Evolutionary conservation across 306 rosid species (phyloP).

Genomic region (Adenanthera pavonina): DNA sequence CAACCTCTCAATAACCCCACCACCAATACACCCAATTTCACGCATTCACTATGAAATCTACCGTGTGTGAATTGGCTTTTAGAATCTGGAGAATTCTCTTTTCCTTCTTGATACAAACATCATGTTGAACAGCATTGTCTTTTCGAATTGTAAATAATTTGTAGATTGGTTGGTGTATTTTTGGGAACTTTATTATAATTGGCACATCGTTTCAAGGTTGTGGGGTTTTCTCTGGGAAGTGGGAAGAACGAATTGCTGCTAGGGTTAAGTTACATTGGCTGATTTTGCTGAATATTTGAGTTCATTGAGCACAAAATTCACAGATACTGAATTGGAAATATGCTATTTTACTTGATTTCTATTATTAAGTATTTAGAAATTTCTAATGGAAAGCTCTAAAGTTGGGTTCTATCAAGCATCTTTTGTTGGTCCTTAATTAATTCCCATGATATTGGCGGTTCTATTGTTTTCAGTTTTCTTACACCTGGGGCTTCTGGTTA

Average conservation of each 20-base stretch:
- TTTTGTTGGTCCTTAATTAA: background rate
- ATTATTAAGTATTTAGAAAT: background rate
- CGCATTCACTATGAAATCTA: background rate
- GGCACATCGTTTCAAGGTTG: background rate
- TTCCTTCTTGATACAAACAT: slow-evolving; percentile 19
- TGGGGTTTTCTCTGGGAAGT: background rate
- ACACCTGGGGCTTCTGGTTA: background rate
- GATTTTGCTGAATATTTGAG: slow-evolving; percentile 7
- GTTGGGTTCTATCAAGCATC: slow-evolving; percentile 13
- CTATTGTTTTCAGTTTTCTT: slow-evolving; percentile 13
- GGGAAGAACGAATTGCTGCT: slow-evolving; percentile 11
- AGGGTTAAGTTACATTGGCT: background rate
- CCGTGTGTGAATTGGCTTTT: background rate
- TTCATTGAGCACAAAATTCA: background rate
- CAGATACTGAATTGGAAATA: background rate
- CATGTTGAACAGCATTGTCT: background rate
- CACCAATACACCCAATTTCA: too few relatives aligned
- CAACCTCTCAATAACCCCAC: background rate
- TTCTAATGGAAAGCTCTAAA: background rate
- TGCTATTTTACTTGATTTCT: background rate
- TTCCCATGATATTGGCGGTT: background rate
- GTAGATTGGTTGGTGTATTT: background rate
- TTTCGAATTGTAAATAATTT: slow-evolving; percentile 4
- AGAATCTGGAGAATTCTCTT: slow-evolving; percentile 4
- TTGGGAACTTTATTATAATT: background rate